phyloP scores from a whole-genome alignment of 2,329 filamentous ascomycete genomes.

The Alternaria ethzedia region DNA sequence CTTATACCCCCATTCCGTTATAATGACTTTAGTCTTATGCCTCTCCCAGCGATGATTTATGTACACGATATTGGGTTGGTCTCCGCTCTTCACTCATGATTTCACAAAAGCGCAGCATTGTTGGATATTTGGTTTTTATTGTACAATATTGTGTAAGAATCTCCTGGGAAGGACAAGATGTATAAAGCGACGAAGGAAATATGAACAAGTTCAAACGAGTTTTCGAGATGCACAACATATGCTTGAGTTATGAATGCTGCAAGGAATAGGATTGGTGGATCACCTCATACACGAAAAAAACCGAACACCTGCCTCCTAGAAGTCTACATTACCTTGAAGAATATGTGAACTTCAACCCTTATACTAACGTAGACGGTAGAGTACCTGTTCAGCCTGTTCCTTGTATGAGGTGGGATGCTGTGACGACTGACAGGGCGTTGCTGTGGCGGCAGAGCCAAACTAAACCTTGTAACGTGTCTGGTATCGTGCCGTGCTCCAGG shows the following conservation, averaged over 20 bases:
- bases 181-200: slow-evolving; percentile 41
- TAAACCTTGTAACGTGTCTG: slow-evolving; percentile 9
- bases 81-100: slow-evolving; percentile 50
- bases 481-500: neutral
- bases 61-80: slow-evolving; percentile 45
- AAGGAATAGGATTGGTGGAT: neutral
- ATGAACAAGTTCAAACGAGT: slow-evolving; percentile 27
- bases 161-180: slow-evolving; percentile 36
- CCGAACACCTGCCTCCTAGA: neutral
- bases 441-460: slow-evolving; percentile 28
- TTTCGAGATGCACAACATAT: neutral
- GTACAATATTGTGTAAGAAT: slow-evolving; percentile 46
- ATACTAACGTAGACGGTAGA: neutral
- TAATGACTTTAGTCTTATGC: slow-evolving; percentile 42
- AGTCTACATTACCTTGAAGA: neutral
- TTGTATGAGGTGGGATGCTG: neutral
- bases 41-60: slow-evolving; percentile 41
- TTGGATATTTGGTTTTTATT: slow-evolving; percentile 35
- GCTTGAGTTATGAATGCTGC: slow-evolving; percentile 5
- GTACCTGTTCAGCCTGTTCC: neutral
- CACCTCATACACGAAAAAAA: neutral
- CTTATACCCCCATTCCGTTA: slow-evolving; percentile 40
- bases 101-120: slow-evolving; percentile 47
- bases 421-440: slow-evolving; percentile 16
- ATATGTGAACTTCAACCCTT: neutral